A percentile compares a stretch with the other conserved stretches of the same genome.
Conservation (phyloP, 768 basidiomycete species). For the Tremella yokohamensis region DNA sequence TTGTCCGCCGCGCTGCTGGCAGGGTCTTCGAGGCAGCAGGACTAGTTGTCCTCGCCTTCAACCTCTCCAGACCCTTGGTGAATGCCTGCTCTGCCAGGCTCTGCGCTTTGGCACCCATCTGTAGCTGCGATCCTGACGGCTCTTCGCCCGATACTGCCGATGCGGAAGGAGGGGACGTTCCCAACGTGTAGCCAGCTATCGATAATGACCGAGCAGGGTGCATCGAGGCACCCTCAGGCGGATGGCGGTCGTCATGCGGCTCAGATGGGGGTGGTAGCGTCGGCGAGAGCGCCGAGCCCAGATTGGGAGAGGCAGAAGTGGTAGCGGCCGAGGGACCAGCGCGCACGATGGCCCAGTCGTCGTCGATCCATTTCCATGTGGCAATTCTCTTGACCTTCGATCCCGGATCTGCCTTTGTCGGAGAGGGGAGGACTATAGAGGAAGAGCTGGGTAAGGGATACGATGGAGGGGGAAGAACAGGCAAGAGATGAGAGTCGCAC, state of each 20-base stretch:
- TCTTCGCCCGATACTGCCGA: constrained; percentile 7
- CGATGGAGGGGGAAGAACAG: constrained; percentile 64
- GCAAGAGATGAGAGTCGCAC: constrained; percentile 70
- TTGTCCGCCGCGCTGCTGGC: constrained; percentile 10
- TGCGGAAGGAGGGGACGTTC: constrained; percentile 16
- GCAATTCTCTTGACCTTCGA: constrained; percentile 66
- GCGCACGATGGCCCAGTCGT: constrained; percentile 76
- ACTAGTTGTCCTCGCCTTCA: constrained; percentile 45
- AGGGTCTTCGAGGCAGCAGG: constrained; percentile 10
- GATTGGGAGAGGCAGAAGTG: constrained; percentile 1
- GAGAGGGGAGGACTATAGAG: constrained; percentile 51
- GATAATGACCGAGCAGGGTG: not conserved
- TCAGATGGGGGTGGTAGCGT: constrained; percentile 28
- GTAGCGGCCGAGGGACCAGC: constrained; percentile 23
- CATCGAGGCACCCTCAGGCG: not conserved
- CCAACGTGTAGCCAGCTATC: constrained; percentile 6
- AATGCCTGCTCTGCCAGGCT: constrained; percentile 51
- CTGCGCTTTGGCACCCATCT: constrained; percentile 22
- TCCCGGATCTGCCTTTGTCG: constrained; percentile 38
- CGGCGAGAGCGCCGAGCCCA: constrained; percentile 39
- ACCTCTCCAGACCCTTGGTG: constrained; percentile 48
- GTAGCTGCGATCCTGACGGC: constrained; percentile 5
- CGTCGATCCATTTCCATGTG: constrained; percentile 83
- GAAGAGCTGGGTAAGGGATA: constrained; percentile 61
- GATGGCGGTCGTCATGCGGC: not conserved